Evolutionary conservation across 1,284 basidiomycete genomes (phyloP), one percentile per base, ranked within the genome.

Genomic region (Irpex sp.): DNA sequence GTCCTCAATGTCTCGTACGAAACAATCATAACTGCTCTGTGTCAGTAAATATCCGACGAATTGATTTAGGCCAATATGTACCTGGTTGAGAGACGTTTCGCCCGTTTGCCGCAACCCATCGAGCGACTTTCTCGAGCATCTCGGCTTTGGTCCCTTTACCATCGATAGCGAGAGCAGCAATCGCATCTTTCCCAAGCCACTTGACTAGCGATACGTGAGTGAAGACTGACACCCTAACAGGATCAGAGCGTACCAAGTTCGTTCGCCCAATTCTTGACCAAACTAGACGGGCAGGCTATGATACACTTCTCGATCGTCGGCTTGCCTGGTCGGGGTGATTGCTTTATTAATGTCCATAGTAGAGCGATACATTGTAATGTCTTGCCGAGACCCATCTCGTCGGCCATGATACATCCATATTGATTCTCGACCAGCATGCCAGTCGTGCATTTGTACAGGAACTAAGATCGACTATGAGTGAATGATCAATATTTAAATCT

Each of bases 221-320:
- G 50, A 21, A 66, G 17, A 60, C 19, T 26, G 26, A 26, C 1
- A 47, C 11, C 8, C 50, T 3, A 4, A 0, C 35, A 9, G 3
- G 33, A 33, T 31, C n/a, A n/a, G 19, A 49, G 76, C 85, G 61
- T 66, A 89, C 94, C 86, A 19, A 99, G 81, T 77, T 99, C 97
- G 73, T 99, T 98, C 0, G 95, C 97, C 97, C 97, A 99, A 72
- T 99, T 99, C 72, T 93, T 93, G 31, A 99, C 97, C 61, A 99
- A 79, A 78, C 94, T 97, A 2, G 95, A 95, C 0, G 97, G 97
- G 74, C 97, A 99, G 0, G 91, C 96, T 67, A 99, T 98, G 74
- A 99, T 96, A 63, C 93, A 97, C 76, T 99, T 99, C 72, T 99
- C 96, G 69, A 98, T 96, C 0, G 94, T 91, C 0, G 89, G 82